Evolutionary conservation across 2,329 filamentous ascomycete species (phyloP).

Genomic region (Xylariaceae sp.): DNA sequence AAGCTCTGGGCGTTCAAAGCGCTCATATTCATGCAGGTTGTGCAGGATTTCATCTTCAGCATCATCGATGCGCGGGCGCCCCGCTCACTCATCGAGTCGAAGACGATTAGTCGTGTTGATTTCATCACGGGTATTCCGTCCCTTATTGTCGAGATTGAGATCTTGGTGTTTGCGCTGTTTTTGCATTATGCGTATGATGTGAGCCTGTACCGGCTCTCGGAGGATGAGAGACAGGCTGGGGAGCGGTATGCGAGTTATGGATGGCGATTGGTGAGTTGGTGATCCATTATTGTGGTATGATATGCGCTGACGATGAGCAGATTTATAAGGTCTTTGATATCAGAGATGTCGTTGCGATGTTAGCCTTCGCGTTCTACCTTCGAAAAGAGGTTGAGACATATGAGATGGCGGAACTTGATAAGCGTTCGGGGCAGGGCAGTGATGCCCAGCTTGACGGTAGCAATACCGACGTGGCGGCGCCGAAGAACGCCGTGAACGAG

Average conservation of each 20-base stretch:
- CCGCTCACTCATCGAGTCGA: slow-evolving; percentile 13
- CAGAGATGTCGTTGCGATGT: slow-evolving; percentile 11
- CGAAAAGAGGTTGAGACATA: slow-evolving; percentile 8
- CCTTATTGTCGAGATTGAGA: slow-evolving; percentile 18
- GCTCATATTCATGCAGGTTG: slow-evolving; percentile 25
- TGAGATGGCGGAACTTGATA: background rate
- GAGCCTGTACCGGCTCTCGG: slow-evolving; percentile 19
- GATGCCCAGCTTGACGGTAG: background rate
- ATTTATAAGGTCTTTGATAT: slow-evolving; percentile 16
- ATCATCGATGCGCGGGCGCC: slow-evolving; percentile 17
- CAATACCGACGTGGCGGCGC: too few species aligned
- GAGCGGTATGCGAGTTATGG: slow-evolving; percentile 8
- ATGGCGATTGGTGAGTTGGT: slow-evolving; percentile 15
- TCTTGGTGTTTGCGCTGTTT: slow-evolving; percentile 24
- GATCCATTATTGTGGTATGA: background rate
- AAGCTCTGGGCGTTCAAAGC: slow-evolving; percentile 30
- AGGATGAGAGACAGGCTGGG: slow-evolving; percentile 12
- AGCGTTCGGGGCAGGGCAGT: background rate
- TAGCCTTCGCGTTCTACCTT: slow-evolving; percentile 8
- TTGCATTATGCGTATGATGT: slow-evolving; percentile 26
- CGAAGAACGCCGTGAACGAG: too few species aligned
- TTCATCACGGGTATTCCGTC: slow-evolving; percentile 23
- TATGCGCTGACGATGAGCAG: slow-evolving; percentile 4
- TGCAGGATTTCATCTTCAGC: slow-evolving; percentile 22
- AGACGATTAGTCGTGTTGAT: slow-evolving; percentile 18